Evolutionary conservation across 2,329 filamentous ascomycete species (phyloP).

Genomic region (Cladophialophora bantiana): DNA sequence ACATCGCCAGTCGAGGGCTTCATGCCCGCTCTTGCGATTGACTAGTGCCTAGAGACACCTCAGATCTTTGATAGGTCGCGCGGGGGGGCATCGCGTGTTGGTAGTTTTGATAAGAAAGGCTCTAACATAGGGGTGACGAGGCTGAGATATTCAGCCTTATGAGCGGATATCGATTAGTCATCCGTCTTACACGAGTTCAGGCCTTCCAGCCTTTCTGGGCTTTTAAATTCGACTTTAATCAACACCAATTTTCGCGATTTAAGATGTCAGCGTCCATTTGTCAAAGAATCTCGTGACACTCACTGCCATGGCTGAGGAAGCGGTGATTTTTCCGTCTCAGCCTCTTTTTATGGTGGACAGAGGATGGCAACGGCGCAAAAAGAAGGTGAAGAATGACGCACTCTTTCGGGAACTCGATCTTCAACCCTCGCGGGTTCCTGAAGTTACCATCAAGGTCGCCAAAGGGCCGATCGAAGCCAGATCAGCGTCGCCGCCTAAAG

Average conservation of each 20-base stretch:
- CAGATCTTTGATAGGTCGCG: no score
- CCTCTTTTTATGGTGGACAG: slow-evolving; percentile 38
- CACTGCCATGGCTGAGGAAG: slow-evolving; percentile 30
- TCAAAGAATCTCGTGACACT: not conserved
- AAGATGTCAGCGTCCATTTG: not conserved
- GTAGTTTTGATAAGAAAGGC: not conserved
- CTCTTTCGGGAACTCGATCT: not conserved
- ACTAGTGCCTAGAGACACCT: no score
- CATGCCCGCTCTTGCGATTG: not conserved
- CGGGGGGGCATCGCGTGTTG: no score
- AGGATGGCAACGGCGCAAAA: slow-evolving; percentile 33
- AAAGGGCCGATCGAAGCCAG: not conserved
- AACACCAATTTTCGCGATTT: not conserved
- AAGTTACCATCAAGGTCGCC: slow-evolving; percentile 28
- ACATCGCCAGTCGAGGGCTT: not conserved
- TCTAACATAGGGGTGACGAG: not conserved
- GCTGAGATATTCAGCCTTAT: slow-evolving; percentile 2
- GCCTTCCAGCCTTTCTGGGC: not conserved
- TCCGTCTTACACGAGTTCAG: slow-evolving; percentile 1
- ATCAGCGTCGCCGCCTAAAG: not conserved
- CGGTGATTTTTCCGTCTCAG: slow-evolving; percentile 30
- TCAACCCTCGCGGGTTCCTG: slow-evolving; percentile 27
- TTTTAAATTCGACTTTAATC: not conserved
- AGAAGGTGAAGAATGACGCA: slow-evolving; percentile 13
- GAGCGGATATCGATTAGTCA: not conserved